Evolutionary conservation across 805 yeast genomes (phyloP).

Genomic region (Lachancea lanzarotensis): DNA sequence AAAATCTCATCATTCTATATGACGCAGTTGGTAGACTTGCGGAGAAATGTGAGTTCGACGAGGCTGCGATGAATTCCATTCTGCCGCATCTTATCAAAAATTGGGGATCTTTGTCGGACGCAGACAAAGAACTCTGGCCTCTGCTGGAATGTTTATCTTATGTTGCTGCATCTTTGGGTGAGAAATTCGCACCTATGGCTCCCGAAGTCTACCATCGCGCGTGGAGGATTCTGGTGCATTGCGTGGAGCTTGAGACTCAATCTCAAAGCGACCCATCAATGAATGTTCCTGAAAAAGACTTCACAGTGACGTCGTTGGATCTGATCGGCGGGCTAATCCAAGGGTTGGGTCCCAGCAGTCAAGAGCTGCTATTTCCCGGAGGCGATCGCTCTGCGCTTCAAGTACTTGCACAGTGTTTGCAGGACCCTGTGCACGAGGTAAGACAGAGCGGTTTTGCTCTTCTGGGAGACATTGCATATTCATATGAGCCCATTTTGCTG

Average conservation of each 20-base stretch:
- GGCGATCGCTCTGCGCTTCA: constrained; percentile 45
- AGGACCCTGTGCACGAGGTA: constrained; percentile 78
- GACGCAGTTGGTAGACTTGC: constrained; percentile 89
- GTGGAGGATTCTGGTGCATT: constrained; percentile 55
- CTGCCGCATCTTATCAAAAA: constrained; percentile 76
- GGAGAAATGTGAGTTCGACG: constrained; percentile 58
- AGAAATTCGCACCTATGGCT: constrained; percentile 82
- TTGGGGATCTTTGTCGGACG: constrained; percentile 72
- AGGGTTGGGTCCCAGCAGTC: constrained; percentile 65
- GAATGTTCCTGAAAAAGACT: constrained; percentile 82
- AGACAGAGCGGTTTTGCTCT: constrained; percentile 88
- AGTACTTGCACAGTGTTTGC: constrained; percentile 60
- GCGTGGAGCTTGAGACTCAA: constrained; percentile 60
- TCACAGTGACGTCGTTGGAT: constrained; percentile 82
- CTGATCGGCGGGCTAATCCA: constrained; percentile 89
- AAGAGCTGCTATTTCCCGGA: constrained; percentile 36
- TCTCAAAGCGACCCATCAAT: constrained; percentile 59
- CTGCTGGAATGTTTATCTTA: constrained; percentile 87
- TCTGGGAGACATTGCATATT: constrained; percentile 79
- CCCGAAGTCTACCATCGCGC: constrained; percentile 79
- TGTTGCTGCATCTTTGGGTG: constrained; percentile 82
- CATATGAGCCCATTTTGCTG: constrained; percentile 34
- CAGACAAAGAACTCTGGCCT: constrained; percentile 85
- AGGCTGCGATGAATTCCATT: constrained; percentile 50
- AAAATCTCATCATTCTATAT: constrained; percentile 72